Base-by-base conservation (phyloP, 1,139 yeast species). In the Yamadazyma buinensis region DNA sequence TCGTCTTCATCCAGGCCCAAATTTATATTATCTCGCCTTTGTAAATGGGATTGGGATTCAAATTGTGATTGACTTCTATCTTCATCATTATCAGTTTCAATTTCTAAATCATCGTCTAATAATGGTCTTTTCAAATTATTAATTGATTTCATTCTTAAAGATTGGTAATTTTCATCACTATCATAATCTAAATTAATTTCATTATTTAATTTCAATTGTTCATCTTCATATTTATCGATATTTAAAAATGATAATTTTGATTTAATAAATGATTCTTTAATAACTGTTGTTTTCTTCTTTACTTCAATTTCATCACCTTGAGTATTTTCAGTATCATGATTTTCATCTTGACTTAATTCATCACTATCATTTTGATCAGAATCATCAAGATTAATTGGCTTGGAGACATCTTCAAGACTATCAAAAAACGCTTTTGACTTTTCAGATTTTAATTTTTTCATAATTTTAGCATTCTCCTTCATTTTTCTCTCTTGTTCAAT, bases 371-470 rank as follows among this genome's bases (percentile, higher is more conserved):
- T 3, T 15, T 28, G 27, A n/a, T 45, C 51, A 5, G 28, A 5
- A 14, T 55, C 60, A 29, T 56, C 62, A 35, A 55, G 60, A 41
- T 56, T 59, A 32, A 55, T 49, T n/a, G 39, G 46, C 22, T 32
- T 28, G 5, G 26, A 15, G 9, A 27, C 38, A 30, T 80, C 90
- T 27, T 83, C 75, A 46, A 84, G 81, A 17, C 85, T 72, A 20
- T 77, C 78, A 49, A 83, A 81, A 51, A 87, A 87, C 0, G 95
- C 90, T 44, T 74, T 71, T 2, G 87, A 72, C 49, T 75, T 84
- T 14, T 80, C 79, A 47, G 60, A 58, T 35, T 64, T 59, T n/a
- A 62, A 48, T 26, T 79, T 56, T 30, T 65, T 68, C 36, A 71
- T 71, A 27, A 75, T 54, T 28, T 70, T 71, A 35, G 72, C 76